Evolutionary conservation across 495 filamentous ascomycete species (phyloP), one percentile per base, ranked within the genome.

Genomic region (Tuber borchii): DNA sequence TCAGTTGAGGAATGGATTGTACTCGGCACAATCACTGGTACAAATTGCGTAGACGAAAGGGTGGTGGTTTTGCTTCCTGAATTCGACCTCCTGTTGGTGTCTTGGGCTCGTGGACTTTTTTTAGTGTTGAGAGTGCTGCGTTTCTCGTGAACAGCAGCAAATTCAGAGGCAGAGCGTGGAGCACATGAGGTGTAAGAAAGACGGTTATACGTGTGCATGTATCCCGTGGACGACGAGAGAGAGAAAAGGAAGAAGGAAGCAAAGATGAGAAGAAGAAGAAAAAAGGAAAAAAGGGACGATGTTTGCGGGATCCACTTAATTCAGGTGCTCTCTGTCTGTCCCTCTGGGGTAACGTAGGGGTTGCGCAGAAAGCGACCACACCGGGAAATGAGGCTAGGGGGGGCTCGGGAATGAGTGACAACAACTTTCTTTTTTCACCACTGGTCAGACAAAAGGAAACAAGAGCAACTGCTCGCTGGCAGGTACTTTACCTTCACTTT

Each of bases 331-430:
- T 61, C 51, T 61, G 39, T 40, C 51, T 34, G 56, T 19, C 56
- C 17, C 10, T 16, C 26, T 19, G n/a, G n/a, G n/a, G n/a, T n/a
- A n/a, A n/a, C n/a, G n/a, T n/a, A 12, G n/a, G n/a, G 56, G 56
- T 65, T 65, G 56, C 4, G 2, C 56, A 65, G 56, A 19, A 6
- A 1, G 26, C 3, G 56, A 65, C 56, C 56, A 34, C 34, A 65
- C 56, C 26, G 56, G 56, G 56, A 65, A 65, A 65, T 65, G 56
- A 65, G 56, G 56, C 56, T 65, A 65, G 56, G 56, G 56, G n/a
- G 56, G 56, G 26, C 31, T 65, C 56, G 56, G 56, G 56, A 19
- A 65, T 65, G 56, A 34, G 26, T 65, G 56, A 65, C 56, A 65
- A 65, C 12, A 65, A 65, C 26, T 65, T 65, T 34, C 56, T 65